phyloP scores from a whole-genome alignment of 768 basidiomycete species.

The Lyophyllum shimeji region DNA sequence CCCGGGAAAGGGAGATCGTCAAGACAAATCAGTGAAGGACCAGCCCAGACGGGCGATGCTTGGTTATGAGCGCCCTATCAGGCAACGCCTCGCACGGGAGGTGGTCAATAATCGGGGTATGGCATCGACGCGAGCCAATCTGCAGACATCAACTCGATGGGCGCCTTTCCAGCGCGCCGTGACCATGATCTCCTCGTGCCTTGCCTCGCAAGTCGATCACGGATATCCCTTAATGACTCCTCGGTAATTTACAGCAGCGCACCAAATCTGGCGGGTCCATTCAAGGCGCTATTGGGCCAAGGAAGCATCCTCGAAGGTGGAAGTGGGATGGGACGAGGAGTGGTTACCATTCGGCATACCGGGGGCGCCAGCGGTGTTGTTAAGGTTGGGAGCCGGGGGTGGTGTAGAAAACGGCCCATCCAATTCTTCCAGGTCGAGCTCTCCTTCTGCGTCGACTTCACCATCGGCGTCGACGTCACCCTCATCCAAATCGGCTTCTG shows the following conservation, averaged over 20 bases:
- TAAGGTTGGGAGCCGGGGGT: background rate
- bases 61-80: too few species aligned
- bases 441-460: slow-evolving; percentile 25
- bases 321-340: background rate
- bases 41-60: too few species aligned
- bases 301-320: background rate
- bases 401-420: background rate
- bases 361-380: background rate
- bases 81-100: too few species aligned
- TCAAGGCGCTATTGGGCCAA: background rate
- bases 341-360: background rate
- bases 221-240: background rate
- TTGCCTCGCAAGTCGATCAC: background rate
- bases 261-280: background rate
- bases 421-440: slow-evolving; percentile 19
- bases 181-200: background rate
- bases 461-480: slow-evolving; percentile 29
- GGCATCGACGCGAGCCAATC: too few species aligned
- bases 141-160: background rate
- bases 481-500: slow-evolving; percentile 3
- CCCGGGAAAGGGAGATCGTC: background rate
- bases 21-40: background rate
- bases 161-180: background rate
- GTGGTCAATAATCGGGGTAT: too few species aligned
- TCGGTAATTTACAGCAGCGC: background rate